Conservation (phyloP, 1,284 basidiomycete genomes). For the Melampsora americana region DNA sequence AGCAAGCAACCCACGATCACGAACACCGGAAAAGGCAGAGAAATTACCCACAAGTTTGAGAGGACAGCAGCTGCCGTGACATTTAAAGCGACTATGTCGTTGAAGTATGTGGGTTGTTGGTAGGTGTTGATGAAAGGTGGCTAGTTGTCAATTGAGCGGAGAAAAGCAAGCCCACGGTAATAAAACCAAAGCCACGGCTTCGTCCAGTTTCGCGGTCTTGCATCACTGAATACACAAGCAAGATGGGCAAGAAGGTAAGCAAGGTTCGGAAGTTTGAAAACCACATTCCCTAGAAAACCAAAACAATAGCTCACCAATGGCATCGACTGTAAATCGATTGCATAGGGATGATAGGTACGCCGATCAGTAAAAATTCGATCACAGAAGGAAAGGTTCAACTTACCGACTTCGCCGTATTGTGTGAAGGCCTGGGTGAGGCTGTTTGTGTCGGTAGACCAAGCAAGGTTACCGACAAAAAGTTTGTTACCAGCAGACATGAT, state of each 20-base stretch:
- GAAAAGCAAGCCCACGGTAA: slow-evolving; percentile 53
- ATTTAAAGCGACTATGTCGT: background rate
- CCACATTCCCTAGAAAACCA: background rate
- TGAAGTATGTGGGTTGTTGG: background rate
- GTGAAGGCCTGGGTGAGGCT: slow-evolving; percentile 6
- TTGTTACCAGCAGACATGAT: slow-evolving; percentile 21
- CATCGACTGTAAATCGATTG: slow-evolving; percentile 13
- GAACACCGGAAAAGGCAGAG: slow-evolving; percentile 27
- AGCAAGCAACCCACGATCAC: slow-evolving; percentile 16
- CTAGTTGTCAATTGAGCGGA: background rate
- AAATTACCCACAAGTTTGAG: slow-evolving; percentile 21
- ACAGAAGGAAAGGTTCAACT: background rate
- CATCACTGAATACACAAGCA: slow-evolving; percentile 64
- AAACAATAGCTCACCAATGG: slow-evolving; percentile 14
- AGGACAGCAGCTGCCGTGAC: background rate
- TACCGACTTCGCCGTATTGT: slow-evolving; percentile 33
- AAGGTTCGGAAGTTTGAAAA: background rate
- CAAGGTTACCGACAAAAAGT: slow-evolving; percentile 38
- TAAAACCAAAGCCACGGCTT: slow-evolving; percentile 94
- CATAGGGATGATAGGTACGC: background rate
- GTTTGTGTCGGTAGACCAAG: slow-evolving; percentile 28
- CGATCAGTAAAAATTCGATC: background rate
- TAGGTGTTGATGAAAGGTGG: background rate
- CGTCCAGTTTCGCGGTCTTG: slow-evolving; percentile 94
- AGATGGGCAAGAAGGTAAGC: background rate